A percentile compares a stretch with the other conserved stretches of the same genome.
Evolutionary conservation across 768 basidiomycete species (phyloP).

Genomic region (Nevesoporus exiguus): DNA sequence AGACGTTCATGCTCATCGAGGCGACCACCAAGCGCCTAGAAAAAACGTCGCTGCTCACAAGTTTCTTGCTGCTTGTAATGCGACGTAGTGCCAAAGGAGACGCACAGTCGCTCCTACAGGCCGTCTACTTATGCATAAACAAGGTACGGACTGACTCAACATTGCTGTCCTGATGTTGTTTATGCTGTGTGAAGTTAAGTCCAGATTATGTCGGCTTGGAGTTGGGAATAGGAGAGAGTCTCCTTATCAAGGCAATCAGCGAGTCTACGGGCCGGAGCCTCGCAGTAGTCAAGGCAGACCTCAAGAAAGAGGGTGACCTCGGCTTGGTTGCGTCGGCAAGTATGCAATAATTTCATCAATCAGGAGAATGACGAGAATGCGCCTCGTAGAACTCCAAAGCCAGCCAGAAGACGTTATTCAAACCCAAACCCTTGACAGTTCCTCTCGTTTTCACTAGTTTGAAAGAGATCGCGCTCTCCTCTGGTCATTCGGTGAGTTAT

Average conservation of each 20-base stretch:
- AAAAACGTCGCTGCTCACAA: slow-evolving; percentile 84
- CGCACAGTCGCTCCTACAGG: slow-evolving; percentile 72
- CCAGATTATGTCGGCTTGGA: slow-evolving; percentile 96
- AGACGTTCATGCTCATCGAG: slow-evolving; percentile 86
- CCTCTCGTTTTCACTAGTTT: slow-evolving; percentile 87
- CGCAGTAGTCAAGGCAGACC: slow-evolving; percentile 80
- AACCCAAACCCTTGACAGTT: slow-evolving; percentile 86
- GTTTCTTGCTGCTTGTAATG: slow-evolving; percentile 87
- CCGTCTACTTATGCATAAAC: slow-evolving; percentile 96
- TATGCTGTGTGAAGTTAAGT: slow-evolving; percentile 55
- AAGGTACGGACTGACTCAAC: slow-evolving; percentile 49
- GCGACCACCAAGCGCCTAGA: slow-evolving; percentile 93
- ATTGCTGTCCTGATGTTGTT: background rate
- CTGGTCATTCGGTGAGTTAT: slow-evolving; percentile 71
- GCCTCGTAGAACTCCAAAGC: slow-evolving; percentile 82
- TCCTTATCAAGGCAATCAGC: slow-evolving; percentile 92
- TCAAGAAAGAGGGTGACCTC: slow-evolving; percentile 93
- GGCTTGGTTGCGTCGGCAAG: slow-evolving; percentile 94
- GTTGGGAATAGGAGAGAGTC: slow-evolving; percentile 92
- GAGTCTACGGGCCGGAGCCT: slow-evolving; percentile 91
- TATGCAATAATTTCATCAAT: background rate
- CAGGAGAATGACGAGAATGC: background rate
- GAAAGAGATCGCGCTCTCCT: slow-evolving; percentile 82
- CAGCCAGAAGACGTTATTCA: slow-evolving; percentile 90
- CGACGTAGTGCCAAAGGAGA: slow-evolving; percentile 77